These are phyloP conservation scores for Diutina pseudorugosa DNA, from an alignment of 1,139 yeast species.

Conservation along the genomic window DNA sequence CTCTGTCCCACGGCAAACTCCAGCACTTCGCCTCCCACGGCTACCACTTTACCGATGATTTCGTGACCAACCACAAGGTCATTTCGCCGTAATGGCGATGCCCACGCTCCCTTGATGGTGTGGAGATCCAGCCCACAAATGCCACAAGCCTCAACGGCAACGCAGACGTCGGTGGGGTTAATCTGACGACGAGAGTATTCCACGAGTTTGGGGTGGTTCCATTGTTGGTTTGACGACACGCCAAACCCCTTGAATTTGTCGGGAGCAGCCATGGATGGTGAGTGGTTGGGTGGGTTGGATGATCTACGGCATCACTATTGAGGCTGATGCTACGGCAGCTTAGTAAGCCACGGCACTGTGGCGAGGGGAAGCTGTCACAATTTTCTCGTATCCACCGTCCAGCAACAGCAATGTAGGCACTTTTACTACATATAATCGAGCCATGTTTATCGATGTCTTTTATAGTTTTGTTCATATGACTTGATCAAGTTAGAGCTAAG, in stretches of 20 bases:
- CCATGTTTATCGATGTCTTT: too few species aligned
- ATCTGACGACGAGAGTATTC: constrained; percentile 27
- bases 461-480: too few species aligned
- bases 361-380: too few species aligned
- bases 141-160: constrained; percentile 39
- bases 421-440: too few species aligned
- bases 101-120: constrained; percentile 32
- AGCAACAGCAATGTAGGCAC: too few species aligned
- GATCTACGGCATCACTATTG: neutral
- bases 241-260: constrained; percentile 34
- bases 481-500: too few species aligned
- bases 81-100: constrained; percentile 14
- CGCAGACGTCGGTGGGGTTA: constrained; percentile 28
- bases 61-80: constrained; percentile 39
- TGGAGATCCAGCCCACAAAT: constrained; percentile 53
- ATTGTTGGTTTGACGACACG: constrained; percentile 22
- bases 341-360: too few species aligned
- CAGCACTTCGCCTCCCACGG: constrained; percentile 36
- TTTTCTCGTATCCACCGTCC: too few species aligned
- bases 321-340: too few species aligned
- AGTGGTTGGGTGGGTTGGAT: neutral
- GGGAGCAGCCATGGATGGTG: constrained; percentile 12
- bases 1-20: constrained; percentile 41
- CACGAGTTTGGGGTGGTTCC: constrained; percentile 31
- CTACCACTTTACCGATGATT: constrained; percentile 41